These are phyloP conservation scores for Rhizophagus sp. DNA, from an alignment of 192 early-diverging fungal species.

Conservation along the genomic window DNA sequence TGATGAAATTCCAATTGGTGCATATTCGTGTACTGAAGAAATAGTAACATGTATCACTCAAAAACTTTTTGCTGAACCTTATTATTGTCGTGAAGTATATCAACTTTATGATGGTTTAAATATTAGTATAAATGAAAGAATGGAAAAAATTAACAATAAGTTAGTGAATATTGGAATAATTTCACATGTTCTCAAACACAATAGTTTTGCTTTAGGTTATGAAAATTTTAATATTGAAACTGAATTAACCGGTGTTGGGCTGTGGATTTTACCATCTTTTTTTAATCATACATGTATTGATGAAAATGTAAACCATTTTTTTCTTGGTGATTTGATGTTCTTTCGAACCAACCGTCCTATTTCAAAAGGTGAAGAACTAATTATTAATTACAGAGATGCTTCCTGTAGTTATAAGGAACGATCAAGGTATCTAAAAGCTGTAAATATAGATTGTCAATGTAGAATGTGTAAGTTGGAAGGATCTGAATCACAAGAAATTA, in stretches of 20 bases:
- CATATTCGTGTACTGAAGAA: background rate
- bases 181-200: background rate
- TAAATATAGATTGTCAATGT: background rate
- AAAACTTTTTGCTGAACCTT: background rate
- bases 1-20: background rate
- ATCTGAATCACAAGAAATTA: background rate
- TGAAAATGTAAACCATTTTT: background rate
- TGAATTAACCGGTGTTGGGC: background rate
- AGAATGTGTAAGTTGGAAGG: constrained; percentile 1
- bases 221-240: background rate
- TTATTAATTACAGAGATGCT: background rate
- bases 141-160: background rate
- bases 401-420: background rate
- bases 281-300: constrained; percentile 21
- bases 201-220: background rate
- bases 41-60: background rate
- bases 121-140: no score
- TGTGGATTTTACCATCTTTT: constrained; percentile 15
- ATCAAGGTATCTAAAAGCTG: background rate
- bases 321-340: constrained; percentile 10
- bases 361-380: background rate
- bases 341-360: background rate
- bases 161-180: background rate
- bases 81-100: background rate
- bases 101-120: background rate